phyloP scores from a whole-genome alignment of 768 basidiomycete genomes.

The Fomitopsis serialis region DNA sequence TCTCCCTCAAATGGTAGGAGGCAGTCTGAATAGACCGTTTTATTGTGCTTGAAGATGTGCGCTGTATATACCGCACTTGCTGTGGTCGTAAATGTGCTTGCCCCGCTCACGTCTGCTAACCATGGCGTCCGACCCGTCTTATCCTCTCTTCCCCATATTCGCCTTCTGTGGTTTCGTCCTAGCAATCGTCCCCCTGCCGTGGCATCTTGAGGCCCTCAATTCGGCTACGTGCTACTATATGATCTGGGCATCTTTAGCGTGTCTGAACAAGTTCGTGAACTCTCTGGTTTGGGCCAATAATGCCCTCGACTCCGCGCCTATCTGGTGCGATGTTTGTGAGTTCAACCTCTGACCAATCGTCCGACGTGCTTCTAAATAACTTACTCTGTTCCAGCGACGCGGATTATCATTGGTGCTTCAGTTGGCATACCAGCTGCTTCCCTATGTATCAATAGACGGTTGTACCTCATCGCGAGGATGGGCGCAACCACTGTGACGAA shows the following conservation, averaged over 20 bases:
- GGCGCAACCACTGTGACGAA: constrained; percentile 15
- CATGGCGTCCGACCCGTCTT: constrained; percentile 5
- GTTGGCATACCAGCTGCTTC: constrained; percentile 29
- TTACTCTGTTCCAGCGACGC: constrained; percentile 22
- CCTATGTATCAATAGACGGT: constrained; percentile 32
- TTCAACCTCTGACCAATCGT: not conserved
- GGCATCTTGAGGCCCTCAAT: constrained; percentile 51
- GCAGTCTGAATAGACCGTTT: no score
- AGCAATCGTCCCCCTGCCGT: constrained; percentile 55
- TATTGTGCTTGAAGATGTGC: no score
- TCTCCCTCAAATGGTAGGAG: no score
- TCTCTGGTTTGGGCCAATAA: constrained; percentile 47
- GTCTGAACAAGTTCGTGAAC: constrained; percentile 45
- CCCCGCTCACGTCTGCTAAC: no score
- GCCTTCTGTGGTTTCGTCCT: constrained; percentile 56
- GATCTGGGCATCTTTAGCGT: constrained; percentile 36
- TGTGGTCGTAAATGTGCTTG: no score
- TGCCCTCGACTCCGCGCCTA: constrained; percentile 32
- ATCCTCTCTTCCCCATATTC: constrained; percentile 29
- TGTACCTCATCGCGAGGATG: constrained; percentile 20
- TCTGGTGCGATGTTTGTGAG: constrained; percentile 68
- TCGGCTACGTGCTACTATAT: constrained; percentile 42
- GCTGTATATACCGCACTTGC: no score
- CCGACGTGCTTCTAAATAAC: not conserved
- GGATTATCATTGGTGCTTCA: constrained; percentile 19